Percentiles rank a stretch among this genome's conserved stretches.
These are phyloP conservation scores for Psilocybe sp. DNA, from an alignment of 768 basidiomycete species.

Conservation along the genomic window DNA sequence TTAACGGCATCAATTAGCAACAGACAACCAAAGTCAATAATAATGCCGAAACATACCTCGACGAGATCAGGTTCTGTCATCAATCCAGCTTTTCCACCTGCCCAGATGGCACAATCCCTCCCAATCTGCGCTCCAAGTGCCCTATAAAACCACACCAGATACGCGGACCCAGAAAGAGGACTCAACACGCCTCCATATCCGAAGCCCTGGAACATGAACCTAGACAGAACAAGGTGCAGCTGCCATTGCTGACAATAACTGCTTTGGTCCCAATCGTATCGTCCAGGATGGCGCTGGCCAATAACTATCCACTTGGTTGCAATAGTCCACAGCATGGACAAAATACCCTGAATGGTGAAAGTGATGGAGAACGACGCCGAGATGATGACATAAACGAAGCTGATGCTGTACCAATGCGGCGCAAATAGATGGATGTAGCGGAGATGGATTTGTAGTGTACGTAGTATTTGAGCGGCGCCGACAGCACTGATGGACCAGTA, in stretches of 20 bases:
- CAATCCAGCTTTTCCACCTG: constrained; percentile 36
- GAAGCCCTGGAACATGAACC: constrained; percentile 35
- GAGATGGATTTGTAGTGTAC: constrained; percentile 28
- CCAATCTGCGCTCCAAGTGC: constrained; percentile 44
- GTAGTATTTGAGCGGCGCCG: constrained; percentile 35
- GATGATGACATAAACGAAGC: constrained; percentile 38
- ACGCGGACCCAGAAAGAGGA: constrained; percentile 37
- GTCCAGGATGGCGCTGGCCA: constrained; percentile 34
- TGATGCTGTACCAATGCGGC: constrained; percentile 35
- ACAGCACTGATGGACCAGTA: constrained; percentile 43
- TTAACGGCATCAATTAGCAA: not conserved
- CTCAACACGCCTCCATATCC: constrained; percentile 41
- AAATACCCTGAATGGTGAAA: constrained; percentile 35
- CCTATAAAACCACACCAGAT: constrained; percentile 43
- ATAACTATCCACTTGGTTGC: constrained; percentile 41
- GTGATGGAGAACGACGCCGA: constrained; percentile 34
- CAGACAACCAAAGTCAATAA: not conserved
- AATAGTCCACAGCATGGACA: constrained; percentile 39
- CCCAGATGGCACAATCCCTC: constrained; percentile 36
- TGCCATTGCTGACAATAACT: constrained; percentile 50
- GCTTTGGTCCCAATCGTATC: constrained; percentile 44
- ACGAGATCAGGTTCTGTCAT: constrained; percentile 50
- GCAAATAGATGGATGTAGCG: constrained; percentile 29
- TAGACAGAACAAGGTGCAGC: constrained; percentile 37
- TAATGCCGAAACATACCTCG: constrained; percentile 23